These are phyloP conservation scores for Favolaschia claudopus DNA, from an alignment of 768 basidiomycete species.

Conservation along the genomic window DNA sequence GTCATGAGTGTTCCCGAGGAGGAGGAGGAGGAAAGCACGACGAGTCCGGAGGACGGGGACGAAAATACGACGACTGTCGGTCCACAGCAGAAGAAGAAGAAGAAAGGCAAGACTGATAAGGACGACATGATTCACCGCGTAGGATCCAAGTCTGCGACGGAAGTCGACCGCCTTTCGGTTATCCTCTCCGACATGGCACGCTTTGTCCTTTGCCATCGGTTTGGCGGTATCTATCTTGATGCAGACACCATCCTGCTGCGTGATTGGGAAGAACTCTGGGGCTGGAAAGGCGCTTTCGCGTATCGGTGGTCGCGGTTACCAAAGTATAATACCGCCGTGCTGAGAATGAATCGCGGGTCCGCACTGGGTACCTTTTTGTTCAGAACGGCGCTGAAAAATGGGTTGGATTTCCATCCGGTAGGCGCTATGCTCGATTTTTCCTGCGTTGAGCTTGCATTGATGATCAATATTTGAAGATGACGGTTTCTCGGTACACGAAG, in stretches of 20 bases:
- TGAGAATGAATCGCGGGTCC: conserved; percentile 87
- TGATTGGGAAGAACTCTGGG: conserved; percentile 98
- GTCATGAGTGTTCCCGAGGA: conserved; percentile 66
- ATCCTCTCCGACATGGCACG: conserved; percentile 96
- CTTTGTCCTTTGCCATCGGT: conserved; percentile 93
- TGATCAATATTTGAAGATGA: conserved; percentile 55
- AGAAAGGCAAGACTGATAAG: too few relatives aligned
- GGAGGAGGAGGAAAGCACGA: conserved; percentile 39
- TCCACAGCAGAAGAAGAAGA: conserved; percentile 37
- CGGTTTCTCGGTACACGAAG: conserved; percentile 82
- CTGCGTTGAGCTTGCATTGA: neutral
- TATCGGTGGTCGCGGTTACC: conserved; percentile 94
- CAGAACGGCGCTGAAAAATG: conserved; percentile 90
- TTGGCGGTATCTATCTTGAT: conserved; percentile 93
- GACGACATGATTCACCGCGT: conserved; percentile 74
- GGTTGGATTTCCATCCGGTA: conserved; percentile 88
- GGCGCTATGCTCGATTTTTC: neutral
- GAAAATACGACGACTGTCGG: conserved; percentile 58
- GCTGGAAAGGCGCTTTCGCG: conserved; percentile 93
- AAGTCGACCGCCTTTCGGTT: conserved; percentile 91
- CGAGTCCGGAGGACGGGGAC: conserved; percentile 50
- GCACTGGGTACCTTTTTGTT: conserved; percentile 91
- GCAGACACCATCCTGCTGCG: conserved; percentile 92
- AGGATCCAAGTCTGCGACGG: conserved; percentile 85
- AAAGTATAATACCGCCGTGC: conserved; percentile 93